phyloP scores from a whole-genome alignment of 192 early-diverging fungal genomes.

The Paraglomus occultum region DNA sequence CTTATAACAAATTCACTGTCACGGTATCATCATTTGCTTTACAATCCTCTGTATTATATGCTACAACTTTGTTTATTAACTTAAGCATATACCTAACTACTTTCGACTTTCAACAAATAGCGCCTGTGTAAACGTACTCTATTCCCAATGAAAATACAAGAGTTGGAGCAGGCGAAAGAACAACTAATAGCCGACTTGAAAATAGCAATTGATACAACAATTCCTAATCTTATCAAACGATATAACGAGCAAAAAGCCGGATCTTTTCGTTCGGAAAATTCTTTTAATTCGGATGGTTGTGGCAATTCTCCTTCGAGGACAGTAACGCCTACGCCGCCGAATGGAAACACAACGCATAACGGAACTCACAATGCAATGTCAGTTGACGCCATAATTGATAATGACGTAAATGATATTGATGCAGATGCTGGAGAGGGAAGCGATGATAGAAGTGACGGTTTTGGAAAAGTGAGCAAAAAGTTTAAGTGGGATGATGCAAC shows the following conservation, averaged over 20 bases:
- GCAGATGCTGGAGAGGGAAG: neutral
- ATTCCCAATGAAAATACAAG: conserved; percentile 16
- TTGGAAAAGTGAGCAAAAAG: conserved; percentile 6
- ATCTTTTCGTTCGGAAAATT: too few relatives aligned
- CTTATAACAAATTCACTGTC: conserved; percentile 55
- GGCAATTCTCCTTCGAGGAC: too few relatives aligned
- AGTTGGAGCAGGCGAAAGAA: conserved; percentile 2
- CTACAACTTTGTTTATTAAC: neutral
- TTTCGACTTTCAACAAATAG: conserved; percentile 1
- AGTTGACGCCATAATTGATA: conserved; percentile 16
- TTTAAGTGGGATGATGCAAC: conserved; percentile 38
- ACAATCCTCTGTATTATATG: neutral
- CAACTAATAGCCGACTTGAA: conserved; percentile 12
- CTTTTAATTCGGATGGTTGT: too few relatives aligned
- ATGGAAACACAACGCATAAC: neutral
- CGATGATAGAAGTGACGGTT: conserved; percentile 6
- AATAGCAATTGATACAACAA: conserved; percentile 9
- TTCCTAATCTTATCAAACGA: conserved; percentile 3
- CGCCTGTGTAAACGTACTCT: conserved; percentile 28
- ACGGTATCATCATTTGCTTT: conserved; percentile 31
- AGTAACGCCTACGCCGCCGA: too few relatives aligned
- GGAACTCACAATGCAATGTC: neutral
- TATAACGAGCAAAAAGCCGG: conserved; percentile 14
- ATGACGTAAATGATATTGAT: conserved; percentile 5
- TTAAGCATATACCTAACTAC: neutral